Evolutionary conservation across 331 rosid genomes (phyloP), one percentile per base, ranked within the genome.

Genomic region (Pyrus hybrid): DNA sequence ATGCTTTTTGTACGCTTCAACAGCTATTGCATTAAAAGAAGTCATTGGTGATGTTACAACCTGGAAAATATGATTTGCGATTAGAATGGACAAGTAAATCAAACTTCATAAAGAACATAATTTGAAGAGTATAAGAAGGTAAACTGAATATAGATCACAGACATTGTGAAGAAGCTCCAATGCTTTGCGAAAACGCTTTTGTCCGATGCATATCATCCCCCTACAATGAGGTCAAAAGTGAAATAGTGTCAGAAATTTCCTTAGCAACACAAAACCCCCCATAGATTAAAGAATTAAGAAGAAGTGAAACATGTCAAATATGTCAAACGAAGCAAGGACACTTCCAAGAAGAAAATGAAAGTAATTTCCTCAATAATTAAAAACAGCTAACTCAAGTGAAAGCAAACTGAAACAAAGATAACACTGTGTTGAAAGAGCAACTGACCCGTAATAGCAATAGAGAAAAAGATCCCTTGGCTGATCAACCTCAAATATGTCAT

Each of bases 41-140:
- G 91, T 72, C 97, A 95, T 90, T 21, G 99, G 99, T 73, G 99
- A 96, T 71, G 97, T 90, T 79, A 92, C 97, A 83, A 88, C 99
- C 99, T 95, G 85, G 25, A 80, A 79, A 71, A 80, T 16, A 82
- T 47, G 66, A 79, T 73, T 63, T 66, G 76, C 18, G 47, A 72
- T 77, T 8, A 77, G 69, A 51, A 18, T 32, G 18, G 63, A 35
- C 53, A 80, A 51, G 13, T 47, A 78, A 62, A 49, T 22, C n/a
- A 63, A 47, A 63, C 68, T 45, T 64, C 68, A 47, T 3, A 51
- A 21, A 82, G 78, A 30, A 62, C 77, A 70, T 72, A 63, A 78
- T 92, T 41, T 41, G 45, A 41, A 41, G 45, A 41, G 8, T 35
- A 6, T n/a, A 61, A 74, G 62, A 65, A 76, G 71, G 68, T 33